These are phyloP conservation scores for Penicillium pulvis DNA, from an alignment of 495 filamentous ascomycete species.

Conservation along the genomic window DNA sequence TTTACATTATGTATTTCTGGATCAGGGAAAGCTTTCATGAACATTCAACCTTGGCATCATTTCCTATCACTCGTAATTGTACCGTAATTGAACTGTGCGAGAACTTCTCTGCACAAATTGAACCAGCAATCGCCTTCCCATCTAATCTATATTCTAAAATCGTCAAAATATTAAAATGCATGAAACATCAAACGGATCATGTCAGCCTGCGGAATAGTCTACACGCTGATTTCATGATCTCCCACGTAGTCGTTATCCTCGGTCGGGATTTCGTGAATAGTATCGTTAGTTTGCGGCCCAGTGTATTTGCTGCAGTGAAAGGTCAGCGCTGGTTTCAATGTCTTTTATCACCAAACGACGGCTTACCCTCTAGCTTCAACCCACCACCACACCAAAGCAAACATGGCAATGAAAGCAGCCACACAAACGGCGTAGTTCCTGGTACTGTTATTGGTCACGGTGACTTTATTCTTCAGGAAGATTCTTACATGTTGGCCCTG, in stretches of 20 bases:
- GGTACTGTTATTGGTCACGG: conserved; percentile 7
- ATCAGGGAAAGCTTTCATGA: neutral
- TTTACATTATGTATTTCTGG: conserved; percentile 6
- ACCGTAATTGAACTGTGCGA: neutral
- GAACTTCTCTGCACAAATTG: neutral
- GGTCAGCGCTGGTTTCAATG: neutral
- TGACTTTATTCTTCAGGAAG: neutral
- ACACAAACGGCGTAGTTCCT: conserved; percentile 72
- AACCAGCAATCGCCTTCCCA: neutral
- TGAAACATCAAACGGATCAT: neutral
- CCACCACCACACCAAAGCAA: conserved; percentile 69
- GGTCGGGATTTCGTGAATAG: conserved; percentile 38
- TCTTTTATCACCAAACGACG: too few species aligned
- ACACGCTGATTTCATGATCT: conserved; percentile 3
- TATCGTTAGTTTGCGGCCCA: conserved; percentile 57
- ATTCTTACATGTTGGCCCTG: conserved; percentile 58
- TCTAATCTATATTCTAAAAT: neutral
- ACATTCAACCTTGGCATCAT: neutral
- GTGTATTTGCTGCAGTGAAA: conserved; percentile 49
- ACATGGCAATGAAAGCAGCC: conserved; percentile 60
- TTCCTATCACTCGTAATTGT: too few species aligned
- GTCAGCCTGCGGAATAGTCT: neutral
- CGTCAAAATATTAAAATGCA: neutral
- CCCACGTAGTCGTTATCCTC: conserved; percentile 32
- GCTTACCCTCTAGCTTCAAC: conserved; percentile 59